Percentiles rank a stretch among this genome's conserved stretches.
Evolutionary conservation across 108 stramenopile genomes (phyloP).

Genomic region (Cyclotella distinguenda): DNA sequence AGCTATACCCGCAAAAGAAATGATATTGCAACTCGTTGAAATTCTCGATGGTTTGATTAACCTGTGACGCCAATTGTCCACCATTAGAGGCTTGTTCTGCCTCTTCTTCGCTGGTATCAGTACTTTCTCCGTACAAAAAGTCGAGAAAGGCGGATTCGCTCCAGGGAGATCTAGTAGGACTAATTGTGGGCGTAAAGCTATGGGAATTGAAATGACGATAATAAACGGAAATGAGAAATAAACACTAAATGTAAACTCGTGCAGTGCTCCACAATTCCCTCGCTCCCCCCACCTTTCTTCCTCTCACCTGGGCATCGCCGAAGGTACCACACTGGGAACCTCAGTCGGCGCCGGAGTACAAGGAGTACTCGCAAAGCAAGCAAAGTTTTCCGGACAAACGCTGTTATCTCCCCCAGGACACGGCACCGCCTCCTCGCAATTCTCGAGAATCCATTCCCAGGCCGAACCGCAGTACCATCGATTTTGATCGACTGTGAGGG

Average conservation of each 20-base stretch:
- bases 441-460: conserved; percentile 26
- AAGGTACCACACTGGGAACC: conserved; percentile 10
- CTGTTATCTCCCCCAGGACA: conserved; percentile 16
- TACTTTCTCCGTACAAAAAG: conserved; percentile 20
- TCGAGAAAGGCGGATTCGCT: conserved; percentile 16
- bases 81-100: neutral
- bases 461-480: conserved; percentile 27
- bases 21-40: conserved; percentile 20
- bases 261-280: neutral
- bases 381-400: conserved; percentile 20
- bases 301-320: conserved; percentile 14
- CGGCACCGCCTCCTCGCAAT: conserved; percentile 22
- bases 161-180: conserved; percentile 24
- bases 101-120: neutral
- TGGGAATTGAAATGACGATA: neutral
- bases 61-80: conserved; percentile 4
- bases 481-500: conserved; percentile 7
- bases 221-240: no score
- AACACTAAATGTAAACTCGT: no score
- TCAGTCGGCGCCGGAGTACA: conserved; percentile 24
- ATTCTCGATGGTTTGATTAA: conserved; percentile 13
- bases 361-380: conserved; percentile 30
- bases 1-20: conserved; percentile 36
- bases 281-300: neutral
- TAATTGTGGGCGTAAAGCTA: conserved; percentile 1